These are phyloP conservation scores for Cyclaneusma minus DNA, from an alignment of 2,329 filamentous ascomycete genomes.

Conservation along the genomic window DNA sequence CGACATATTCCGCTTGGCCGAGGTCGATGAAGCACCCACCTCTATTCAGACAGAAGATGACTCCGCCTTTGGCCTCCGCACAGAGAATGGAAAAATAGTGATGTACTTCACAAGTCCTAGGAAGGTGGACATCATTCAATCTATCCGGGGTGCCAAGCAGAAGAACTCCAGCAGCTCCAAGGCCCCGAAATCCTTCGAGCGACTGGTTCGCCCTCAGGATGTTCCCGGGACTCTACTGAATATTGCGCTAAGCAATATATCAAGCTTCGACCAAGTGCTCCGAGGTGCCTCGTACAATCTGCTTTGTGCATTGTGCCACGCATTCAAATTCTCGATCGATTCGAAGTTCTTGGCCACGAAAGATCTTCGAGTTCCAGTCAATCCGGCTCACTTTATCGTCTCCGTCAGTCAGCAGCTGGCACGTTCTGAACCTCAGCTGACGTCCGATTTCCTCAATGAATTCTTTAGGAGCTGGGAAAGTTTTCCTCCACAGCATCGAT, in stretches of 20 bases:
- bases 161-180: conserved; percentile 49
- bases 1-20: conserved; percentile 52
- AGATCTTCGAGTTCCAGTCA: conserved; percentile 46
- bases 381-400: conserved; percentile 48
- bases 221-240: conserved; percentile 56
- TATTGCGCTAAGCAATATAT: conserved; percentile 49
- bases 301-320: conserved; percentile 47
- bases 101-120: conserved; percentile 58
- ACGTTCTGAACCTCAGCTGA: conserved; percentile 47
- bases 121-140: conserved; percentile 46
- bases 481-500: conserved; percentile 50
- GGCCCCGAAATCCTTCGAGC: conserved; percentile 44
- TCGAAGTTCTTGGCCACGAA: conserved; percentile 45
- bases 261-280: conserved; percentile 42
- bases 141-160: conserved; percentile 44
- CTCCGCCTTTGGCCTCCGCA: conserved; percentile 49
- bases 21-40: conserved; percentile 51
- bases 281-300: conserved; percentile 53
- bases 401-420: conserved; percentile 50
- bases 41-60: conserved; percentile 51
- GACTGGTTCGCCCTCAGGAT: conserved; percentile 53
- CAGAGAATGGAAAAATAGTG: conserved; percentile 53
- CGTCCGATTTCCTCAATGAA: conserved; percentile 54
- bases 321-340: conserved; percentile 50
- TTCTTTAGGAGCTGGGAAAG: conserved; percentile 61